These are phyloP conservation scores for Daldinia sp. DNA, from an alignment of 2,329 filamentous ascomycete species.

Conservation along the genomic window DNA sequence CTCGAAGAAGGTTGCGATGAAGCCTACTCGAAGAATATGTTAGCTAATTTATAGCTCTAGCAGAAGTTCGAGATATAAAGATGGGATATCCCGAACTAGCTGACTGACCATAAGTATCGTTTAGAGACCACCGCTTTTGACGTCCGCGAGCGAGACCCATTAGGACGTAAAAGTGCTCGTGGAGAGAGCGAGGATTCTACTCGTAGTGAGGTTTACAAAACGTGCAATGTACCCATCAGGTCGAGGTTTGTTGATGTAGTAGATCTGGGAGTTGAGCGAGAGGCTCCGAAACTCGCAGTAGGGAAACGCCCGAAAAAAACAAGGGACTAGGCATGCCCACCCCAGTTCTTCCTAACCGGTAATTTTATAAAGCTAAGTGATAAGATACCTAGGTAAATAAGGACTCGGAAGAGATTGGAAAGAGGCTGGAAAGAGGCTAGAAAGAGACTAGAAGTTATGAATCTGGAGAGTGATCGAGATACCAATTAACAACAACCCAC, in stretches of 20 bases:
- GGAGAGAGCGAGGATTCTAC: conserved; percentile 4
- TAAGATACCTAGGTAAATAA: neutral
- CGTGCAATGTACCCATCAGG: conserved; percentile 27
- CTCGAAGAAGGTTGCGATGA: conserved; percentile 51
- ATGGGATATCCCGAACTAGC: conserved; percentile 21
- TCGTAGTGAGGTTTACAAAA: conserved; percentile 13
- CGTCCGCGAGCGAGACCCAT: conserved; percentile 47
- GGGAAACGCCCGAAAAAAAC: neutral
- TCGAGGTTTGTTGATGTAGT: neutral
- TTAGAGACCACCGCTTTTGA: conserved; percentile 51
- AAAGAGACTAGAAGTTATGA: no score
- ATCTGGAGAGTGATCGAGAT: neutral
- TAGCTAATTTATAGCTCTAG: conserved; percentile 16
- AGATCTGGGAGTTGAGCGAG: neutral
- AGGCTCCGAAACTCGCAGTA: neutral
- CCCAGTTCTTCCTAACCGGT: neutral
- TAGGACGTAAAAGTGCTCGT: neutral
- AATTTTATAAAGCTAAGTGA: neutral
- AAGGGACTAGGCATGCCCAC: conserved; percentile 3
- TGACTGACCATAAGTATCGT: conserved; percentile 51
- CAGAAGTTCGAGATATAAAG: conserved; percentile 21
- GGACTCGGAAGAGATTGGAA: neutral
- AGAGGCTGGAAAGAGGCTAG: neutral
- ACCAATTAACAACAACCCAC: neutral
- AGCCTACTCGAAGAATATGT: conserved; percentile 42